Percentiles rank a stretch among this genome's conserved stretches.
phyloP scores from a whole-genome alignment of 768 basidiomycete genomes.

The Pulveroboletus sp. region DNA sequence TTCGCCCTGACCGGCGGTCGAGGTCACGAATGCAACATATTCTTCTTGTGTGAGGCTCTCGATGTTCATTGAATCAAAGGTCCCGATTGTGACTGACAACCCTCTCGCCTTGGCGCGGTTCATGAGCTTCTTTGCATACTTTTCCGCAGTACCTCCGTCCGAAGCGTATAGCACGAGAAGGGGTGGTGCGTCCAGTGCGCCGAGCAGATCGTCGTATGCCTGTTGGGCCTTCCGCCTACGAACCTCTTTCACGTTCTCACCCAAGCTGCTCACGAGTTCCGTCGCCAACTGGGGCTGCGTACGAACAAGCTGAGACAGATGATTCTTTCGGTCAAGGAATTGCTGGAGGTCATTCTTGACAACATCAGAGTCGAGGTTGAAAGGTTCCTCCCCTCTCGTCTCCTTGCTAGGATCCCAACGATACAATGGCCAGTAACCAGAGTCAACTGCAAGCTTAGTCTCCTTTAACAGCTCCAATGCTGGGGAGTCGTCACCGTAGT shows the following conservation, averaged over 20 bases:
- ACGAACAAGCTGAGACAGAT: constrained; percentile 87
- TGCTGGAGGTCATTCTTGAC: constrained; percentile 90
- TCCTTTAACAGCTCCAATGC: constrained; percentile 94
- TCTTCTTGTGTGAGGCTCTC: constrained; percentile 70
- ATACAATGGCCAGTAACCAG: constrained; percentile 97
- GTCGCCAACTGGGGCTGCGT: constrained; percentile 76
- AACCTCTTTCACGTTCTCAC: constrained; percentile 79
- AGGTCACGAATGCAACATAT: constrained; percentile 83
- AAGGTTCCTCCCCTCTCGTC: constrained; percentile 69
- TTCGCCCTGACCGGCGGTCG: constrained; percentile 95
- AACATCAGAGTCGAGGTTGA: constrained; percentile 87
- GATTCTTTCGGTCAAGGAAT: constrained; percentile 96
- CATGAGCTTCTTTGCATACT: constrained; percentile 84
- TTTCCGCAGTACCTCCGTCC: constrained; percentile 95
- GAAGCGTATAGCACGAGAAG: constrained; percentile 90
- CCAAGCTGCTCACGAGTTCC: constrained; percentile 79
- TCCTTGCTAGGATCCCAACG: constrained; percentile 94
- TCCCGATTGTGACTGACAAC: constrained; percentile 66
- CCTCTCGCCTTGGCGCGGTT: constrained; percentile 83
- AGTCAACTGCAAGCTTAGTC: constrained; percentile 93
- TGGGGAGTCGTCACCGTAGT: constrained; percentile 66
- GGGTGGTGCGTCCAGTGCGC: constrained; percentile 83
- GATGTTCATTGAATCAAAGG: constrained; percentile 77
- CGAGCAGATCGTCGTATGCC: constrained; percentile 80
- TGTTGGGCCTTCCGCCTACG: constrained; percentile 77